Evolutionary conservation across 1,284 basidiomycete species (phyloP).

Genomic region (Mycena citricolor): DNA sequence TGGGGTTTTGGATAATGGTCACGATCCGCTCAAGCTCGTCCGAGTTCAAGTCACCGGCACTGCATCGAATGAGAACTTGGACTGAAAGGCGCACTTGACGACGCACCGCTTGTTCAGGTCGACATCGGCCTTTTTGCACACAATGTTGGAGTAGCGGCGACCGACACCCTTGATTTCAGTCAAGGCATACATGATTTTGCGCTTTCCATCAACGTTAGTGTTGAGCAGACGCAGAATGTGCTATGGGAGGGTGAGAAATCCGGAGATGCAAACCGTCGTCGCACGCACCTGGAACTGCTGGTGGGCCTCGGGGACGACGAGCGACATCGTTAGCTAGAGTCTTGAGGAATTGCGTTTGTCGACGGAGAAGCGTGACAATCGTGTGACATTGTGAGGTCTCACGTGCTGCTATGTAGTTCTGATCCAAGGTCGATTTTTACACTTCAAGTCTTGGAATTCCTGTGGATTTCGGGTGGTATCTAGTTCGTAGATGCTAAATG

Average conservation of each 20-base stretch:
- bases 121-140: conserved; percentile 99
- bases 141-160: conserved; percentile 97
- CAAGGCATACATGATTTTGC: conserved; percentile 97
- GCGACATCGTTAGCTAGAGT: conserved; percentile 90
- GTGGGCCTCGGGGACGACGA: conserved; percentile 90
- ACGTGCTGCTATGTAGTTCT: too few species aligned
- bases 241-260: conserved; percentile 39
- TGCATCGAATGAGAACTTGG: conserved; percentile 31
- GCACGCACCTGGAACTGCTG: conserved; percentile 84
- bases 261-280: not conserved
- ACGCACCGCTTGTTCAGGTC: conserved; percentile 97
- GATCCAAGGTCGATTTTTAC: too few species aligned
- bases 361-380: too few species aligned
- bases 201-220: conserved; percentile 99
- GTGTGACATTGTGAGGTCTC: too few species aligned
- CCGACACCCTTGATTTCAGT: conserved; percentile 99
- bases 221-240: conserved; percentile 99
- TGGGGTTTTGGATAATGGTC: conserved; percentile 99
- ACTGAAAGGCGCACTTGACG: not conserved
- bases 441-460: too few species aligned
- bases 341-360: too few species aligned
- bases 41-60: conserved; percentile 93
- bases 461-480: too few species aligned
- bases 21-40: conserved; percentile 99
- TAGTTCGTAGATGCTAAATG: too few species aligned